Percentiles rank a stretch among this genome's conserved stretches.
Conservation (phyloP, 768 basidiomycete genomes). For the Leccinum pellstonianum region DNA sequence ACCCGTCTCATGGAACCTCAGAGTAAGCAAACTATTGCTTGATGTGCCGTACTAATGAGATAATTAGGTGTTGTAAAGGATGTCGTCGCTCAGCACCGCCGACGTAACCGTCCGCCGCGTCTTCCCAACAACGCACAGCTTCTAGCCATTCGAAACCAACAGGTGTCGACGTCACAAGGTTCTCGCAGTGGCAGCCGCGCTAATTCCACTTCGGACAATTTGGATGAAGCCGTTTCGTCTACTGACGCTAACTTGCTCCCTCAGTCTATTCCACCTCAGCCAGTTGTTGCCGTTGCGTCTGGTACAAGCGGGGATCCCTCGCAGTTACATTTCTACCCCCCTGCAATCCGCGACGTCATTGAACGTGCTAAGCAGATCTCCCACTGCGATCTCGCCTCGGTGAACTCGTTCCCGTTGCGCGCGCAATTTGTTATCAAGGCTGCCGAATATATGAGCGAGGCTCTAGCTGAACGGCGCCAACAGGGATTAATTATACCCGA, state of each 20-base stretch:
- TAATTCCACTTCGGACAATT: background rate
- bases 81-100: background rate
- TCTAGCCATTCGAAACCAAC: background rate
- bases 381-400: background rate
- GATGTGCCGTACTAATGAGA: background rate
- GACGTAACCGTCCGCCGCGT: background rate
- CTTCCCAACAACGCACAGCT: background rate
- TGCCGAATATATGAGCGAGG: background rate
- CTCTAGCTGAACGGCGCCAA: background rate
- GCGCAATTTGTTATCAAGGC: background rate
- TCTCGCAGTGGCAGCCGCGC: background rate
- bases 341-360: background rate
- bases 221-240: background rate
- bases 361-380: background rate
- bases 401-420: background rate
- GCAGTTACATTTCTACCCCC: background rate
- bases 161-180: background rate
- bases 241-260: background rate
- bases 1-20: background rate
- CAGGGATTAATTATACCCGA: no score
- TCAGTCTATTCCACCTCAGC: no score
- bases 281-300: background rate
- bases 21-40: background rate
- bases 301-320: background rate
- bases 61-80: background rate